These are phyloP conservation scores for Rhodotorula sp. DNA, from an alignment of 1,284 basidiomycete genomes.

Conservation along the genomic window DNA sequence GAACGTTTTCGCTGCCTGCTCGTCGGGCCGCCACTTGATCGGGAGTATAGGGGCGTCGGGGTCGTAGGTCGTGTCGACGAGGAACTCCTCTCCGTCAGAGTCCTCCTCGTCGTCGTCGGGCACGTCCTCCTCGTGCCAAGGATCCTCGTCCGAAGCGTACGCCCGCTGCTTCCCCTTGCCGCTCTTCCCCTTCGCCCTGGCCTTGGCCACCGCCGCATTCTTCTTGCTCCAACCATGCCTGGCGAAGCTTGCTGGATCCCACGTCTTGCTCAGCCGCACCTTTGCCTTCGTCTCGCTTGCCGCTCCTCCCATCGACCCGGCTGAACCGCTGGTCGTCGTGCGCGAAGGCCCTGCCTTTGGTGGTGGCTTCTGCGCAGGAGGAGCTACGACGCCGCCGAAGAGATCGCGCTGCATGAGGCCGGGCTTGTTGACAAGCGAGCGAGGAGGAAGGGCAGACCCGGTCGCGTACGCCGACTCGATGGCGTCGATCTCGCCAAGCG, in stretches of 20 bases:
- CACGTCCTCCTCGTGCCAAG: constrained; percentile 42
- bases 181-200: constrained; percentile 53
- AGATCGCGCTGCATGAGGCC: constrained; percentile 39
- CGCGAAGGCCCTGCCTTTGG: constrained; percentile 19
- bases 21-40: constrained; percentile 73
- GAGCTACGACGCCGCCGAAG: constrained; percentile 34
- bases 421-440: constrained; percentile 26
- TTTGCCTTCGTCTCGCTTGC: constrained; percentile 26
- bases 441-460: constrained; percentile 30
- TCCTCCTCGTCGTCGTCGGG: constrained; percentile 48
- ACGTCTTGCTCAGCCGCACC: constrained; percentile 25
- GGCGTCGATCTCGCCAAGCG: constrained; percentile 59
- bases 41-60: constrained; percentile 59
- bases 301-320: constrained; percentile 1
- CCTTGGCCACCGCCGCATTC: constrained; percentile 58
- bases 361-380: neutral
- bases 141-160: constrained; percentile 42
- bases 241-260: constrained; percentile 37
- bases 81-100: constrained; percentile 22
- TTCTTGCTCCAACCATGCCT: constrained; percentile 41
- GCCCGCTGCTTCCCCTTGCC: constrained; percentile 49
- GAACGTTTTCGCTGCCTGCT: constrained; percentile 78
- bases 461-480: constrained; percentile 57
- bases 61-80: constrained; percentile 42
- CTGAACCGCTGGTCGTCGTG: neutral